Percentiles rank a stretch among this genome's conserved stretches.
phyloP scores from a whole-genome alignment of 371 early-diverging fungal species.

The Massospora cicadina region DNA sequence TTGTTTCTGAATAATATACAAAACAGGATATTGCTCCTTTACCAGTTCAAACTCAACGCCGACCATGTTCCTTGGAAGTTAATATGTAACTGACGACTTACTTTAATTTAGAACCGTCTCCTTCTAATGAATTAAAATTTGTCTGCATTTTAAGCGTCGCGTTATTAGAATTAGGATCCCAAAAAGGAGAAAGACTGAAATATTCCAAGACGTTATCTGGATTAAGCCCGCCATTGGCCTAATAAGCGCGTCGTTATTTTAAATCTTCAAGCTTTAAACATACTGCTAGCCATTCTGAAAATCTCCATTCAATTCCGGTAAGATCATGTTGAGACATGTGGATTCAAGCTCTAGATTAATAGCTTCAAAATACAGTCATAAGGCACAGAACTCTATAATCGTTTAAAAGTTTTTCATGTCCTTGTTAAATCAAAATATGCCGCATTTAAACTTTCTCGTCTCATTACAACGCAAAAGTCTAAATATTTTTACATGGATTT shows the following conservation, averaged over 20 bases:
- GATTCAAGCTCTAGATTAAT: background rate
- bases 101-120: slow-evolving; percentile 37
- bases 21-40: slow-evolving; percentile 48
- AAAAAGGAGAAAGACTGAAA: slow-evolving; percentile 89
- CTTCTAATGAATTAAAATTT: slow-evolving; percentile 68
- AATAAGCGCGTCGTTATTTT: background rate
- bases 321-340: slow-evolving; percentile 15
- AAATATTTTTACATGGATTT: too few species aligned
- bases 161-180: slow-evolving; percentile 90
- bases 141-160: slow-evolving; percentile 95
- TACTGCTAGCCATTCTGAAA: slow-evolving; percentile 33
- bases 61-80: slow-evolving; percentile 45
- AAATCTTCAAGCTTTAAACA: background rate
- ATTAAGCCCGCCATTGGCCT: slow-evolving; percentile 47
- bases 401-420: too few species aligned
- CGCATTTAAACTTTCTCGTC: too few species aligned
- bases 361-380: too few species aligned
- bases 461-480: too few species aligned
- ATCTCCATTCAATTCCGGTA: slow-evolving; percentile 34
- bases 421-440: too few species aligned
- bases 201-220: slow-evolving; percentile 85
- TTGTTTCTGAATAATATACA: slow-evolving; percentile 74
- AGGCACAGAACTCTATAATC: too few species aligned
- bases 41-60: slow-evolving; percentile 74
- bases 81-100: slow-evolving; percentile 14